These are phyloP conservation scores for Podaxis sp. DNA, from an alignment of 768 basidiomycete genomes.

Conservation along the genomic window DNA sequence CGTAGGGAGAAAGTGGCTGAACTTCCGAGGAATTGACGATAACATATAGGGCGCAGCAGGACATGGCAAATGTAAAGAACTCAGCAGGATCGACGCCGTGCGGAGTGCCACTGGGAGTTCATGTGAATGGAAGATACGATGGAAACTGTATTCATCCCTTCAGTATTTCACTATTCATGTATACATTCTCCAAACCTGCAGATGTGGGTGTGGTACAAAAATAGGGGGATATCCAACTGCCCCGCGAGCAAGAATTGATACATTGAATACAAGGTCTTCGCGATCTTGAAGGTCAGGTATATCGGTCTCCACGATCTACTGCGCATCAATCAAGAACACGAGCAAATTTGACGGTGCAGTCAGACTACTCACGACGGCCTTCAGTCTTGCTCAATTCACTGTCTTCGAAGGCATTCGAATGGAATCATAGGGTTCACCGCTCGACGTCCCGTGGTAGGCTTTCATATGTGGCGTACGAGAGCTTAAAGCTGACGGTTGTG, in stretches of 20 bases:
- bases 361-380: not conserved
- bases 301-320: slow-evolving; percentile 6
- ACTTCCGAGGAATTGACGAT: not conserved
- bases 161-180: not conserved
- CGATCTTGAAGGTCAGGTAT: not conserved
- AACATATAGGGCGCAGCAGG: slow-evolving; percentile 1
- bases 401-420: not conserved
- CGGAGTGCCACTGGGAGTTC: too few relatives aligned
- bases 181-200: slow-evolving; percentile 2
- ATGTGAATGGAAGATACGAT: not conserved
- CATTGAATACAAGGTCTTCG: not conserved
- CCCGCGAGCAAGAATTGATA: not conserved
- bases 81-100: not conserved
- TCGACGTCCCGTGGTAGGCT: not conserved
- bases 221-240: slow-evolving; percentile 1
- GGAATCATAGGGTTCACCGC: slow-evolving; percentile 3
- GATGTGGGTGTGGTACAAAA: not conserved
- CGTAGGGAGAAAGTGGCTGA: not conserved
- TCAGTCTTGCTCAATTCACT: not conserved
- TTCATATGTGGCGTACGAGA: not conserved
- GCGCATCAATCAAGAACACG: not conserved
- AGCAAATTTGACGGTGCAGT: not conserved
- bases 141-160: not conserved
- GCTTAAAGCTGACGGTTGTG: not conserved
- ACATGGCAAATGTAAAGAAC: not conserved